Percentiles rank a stretch among this genome's conserved stretches.
These are phyloP conservation scores for Plantago lanceolata DNA, from an alignment of 305 asterid species.

Conservation along the genomic window DNA sequence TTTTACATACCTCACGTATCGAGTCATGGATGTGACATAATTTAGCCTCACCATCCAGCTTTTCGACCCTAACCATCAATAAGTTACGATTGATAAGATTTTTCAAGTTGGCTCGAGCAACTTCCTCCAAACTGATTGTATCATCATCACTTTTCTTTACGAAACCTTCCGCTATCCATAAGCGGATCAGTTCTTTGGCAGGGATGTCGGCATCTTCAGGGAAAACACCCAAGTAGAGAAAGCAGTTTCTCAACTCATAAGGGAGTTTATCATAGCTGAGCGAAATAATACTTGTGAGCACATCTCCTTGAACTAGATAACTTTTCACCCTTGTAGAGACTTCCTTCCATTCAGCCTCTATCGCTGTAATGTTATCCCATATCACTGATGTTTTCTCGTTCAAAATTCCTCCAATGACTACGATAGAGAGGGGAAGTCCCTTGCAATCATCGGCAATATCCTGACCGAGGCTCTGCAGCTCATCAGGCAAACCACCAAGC, in stretches of 20 bases:
- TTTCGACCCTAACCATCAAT: background rate
- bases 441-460: background rate
- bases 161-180: background rate
- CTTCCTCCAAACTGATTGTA: background rate
- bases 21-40: background rate
- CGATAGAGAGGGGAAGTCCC: background rate
- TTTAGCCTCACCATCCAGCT: constrained; percentile 1
- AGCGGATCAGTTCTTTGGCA: background rate
- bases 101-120: background rate
- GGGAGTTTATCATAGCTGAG: background rate
- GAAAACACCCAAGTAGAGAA: constrained; percentile 1
- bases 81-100: background rate
- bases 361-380: background rate
- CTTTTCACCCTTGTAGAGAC: background rate
- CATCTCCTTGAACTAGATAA: background rate
- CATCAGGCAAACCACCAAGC: background rate
- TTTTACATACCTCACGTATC: background rate
- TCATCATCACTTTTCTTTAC: background rate
- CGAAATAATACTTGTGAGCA: background rate
- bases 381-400: background rate
- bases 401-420: constrained; percentile 5
- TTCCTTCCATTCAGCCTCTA: background rate
- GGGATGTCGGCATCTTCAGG: constrained; percentile 1
- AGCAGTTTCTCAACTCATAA: background rate
- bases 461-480: background rate